phyloP scores from a whole-genome alignment of 148 eudicot genomes.

The Rhododendron ferrugineum region DNA sequence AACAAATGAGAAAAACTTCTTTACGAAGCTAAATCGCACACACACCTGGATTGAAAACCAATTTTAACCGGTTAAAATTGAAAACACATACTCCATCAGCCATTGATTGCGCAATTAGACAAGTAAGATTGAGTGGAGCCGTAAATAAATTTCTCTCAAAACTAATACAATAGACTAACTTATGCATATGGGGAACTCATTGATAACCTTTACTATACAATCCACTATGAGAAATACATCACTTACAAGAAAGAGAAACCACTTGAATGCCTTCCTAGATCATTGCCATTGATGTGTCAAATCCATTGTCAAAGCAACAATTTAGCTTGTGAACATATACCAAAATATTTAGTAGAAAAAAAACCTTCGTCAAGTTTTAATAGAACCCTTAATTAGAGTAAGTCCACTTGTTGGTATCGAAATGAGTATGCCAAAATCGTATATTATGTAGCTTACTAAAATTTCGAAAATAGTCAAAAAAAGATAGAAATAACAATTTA shows the following conservation, averaged over 20 bases:
- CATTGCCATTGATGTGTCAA: not conserved
- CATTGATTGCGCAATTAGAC: too few species aligned
- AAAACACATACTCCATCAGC: too few species aligned
- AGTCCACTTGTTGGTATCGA: not conserved
- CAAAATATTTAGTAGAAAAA: not conserved
- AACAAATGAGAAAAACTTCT: too few species aligned
- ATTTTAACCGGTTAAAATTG: too few species aligned
- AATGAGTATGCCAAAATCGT: not conserved
- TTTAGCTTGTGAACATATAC: not conserved
- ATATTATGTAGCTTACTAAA: too few species aligned
- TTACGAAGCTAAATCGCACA: too few species aligned
- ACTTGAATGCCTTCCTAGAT: not conserved
- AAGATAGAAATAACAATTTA: too few species aligned
- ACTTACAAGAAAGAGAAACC: not conserved
- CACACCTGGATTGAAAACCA: too few species aligned
- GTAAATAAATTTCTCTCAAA: too few species aligned
- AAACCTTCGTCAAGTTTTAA: not conserved
- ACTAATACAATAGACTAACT: not conserved
- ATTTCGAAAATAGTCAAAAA: too few species aligned
- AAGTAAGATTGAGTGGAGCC: accelerated
- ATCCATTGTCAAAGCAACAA: not conserved
- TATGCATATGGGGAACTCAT: not conserved
- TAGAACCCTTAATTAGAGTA: not conserved
- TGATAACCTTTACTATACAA: not conserved
- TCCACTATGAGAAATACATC: not conserved